Conservation (phyloP, 2,329 filamentous ascomycete species). For the Cryphonectria parasitica region DNA sequence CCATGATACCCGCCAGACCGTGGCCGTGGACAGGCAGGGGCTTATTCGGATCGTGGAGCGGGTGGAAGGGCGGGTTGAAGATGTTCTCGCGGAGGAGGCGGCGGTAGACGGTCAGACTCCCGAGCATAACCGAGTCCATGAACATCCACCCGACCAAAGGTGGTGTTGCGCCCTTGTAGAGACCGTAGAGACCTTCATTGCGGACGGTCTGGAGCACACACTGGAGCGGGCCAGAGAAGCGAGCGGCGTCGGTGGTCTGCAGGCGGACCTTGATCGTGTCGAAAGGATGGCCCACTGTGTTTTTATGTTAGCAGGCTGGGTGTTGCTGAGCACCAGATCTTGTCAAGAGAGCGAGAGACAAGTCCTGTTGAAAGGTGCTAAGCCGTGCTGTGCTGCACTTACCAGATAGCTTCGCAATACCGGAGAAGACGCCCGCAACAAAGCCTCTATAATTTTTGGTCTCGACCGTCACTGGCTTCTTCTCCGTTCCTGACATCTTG, state of each 20-base stretch:
- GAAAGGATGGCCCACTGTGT: slow-evolving; percentile 71
- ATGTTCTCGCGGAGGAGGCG: slow-evolving; percentile 79
- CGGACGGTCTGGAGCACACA: slow-evolving; percentile 83
- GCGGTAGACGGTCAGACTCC: slow-evolving; percentile 88
- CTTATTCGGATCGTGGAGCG: slow-evolving; percentile 40
- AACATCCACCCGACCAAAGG: slow-evolving; percentile 98
- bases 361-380: neutral
- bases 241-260: slow-evolving; percentile 77
- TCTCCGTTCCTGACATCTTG: slow-evolving; percentile 23
- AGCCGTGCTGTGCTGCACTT: slow-evolving; percentile 40
- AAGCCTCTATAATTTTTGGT: slow-evolving; percentile 87
- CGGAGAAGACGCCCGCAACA: slow-evolving; percentile 93
- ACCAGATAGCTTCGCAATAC: slow-evolving; percentile 88
- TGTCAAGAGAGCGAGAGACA: neutral
- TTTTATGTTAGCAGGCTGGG: neutral
- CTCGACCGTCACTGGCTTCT: slow-evolving; percentile 40
- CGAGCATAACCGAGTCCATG: slow-evolving; percentile 88
- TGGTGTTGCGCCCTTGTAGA: slow-evolving; percentile 94
- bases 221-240: slow-evolving; percentile 84
- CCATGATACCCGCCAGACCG: slow-evolving; percentile 83
- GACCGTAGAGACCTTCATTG: slow-evolving; percentile 79
- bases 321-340: neutral
- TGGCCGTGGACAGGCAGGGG: slow-evolving; percentile 78
- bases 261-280: slow-evolving; percentile 97
- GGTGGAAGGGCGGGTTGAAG: slow-evolving; percentile 61